Percentiles rank a stretch among this genome's conserved stretches.
Conservation (phyloP, 192 early-diverging fungal genomes). For the Podila epigama region DNA sequence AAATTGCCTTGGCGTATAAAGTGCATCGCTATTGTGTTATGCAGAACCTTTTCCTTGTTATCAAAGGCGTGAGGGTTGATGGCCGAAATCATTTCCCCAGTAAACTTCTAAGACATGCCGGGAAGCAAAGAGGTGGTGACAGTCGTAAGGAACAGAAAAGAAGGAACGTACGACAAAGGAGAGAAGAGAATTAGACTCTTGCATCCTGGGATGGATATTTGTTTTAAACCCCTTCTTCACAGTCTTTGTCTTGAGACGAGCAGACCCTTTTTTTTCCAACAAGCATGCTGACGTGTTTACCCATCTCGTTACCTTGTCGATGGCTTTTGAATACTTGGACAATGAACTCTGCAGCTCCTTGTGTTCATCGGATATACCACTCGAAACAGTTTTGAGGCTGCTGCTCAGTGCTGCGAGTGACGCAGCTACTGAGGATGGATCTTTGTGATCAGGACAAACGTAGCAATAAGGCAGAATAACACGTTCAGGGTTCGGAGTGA, state of each 20-base stretch:
- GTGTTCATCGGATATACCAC: slow-evolving; percentile 54
- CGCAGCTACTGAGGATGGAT: slow-evolving; percentile 20
- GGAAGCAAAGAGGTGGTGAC: neutral
- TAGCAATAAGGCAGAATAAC: neutral
- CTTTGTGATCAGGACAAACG: slow-evolving; percentile 7
- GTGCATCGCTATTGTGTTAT: slow-evolving; percentile 72
- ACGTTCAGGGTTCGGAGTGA: neutral
- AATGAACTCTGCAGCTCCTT: slow-evolving; percentile 72
- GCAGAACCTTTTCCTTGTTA: slow-evolving; percentile 68
- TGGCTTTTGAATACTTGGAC: slow-evolving; percentile 73
- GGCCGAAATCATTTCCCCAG: slow-evolving; percentile 65
- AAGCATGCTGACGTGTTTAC: neutral
- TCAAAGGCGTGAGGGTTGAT: slow-evolving; percentile 80
- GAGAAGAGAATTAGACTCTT: neutral
- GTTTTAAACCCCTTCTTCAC: slow-evolving; percentile 1
- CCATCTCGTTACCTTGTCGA: slow-evolving; percentile 66
- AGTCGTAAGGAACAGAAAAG: neutral
- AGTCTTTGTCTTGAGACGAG: slow-evolving; percentile 18
- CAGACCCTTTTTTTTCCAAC: neutral
- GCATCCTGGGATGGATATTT: neutral
- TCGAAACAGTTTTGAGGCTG: slow-evolving; percentile 38
- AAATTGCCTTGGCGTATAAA: slow-evolving; percentile 91
- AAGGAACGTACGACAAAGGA: neutral
- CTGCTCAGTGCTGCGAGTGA: slow-evolving; percentile 15
- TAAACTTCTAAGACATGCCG: slow-evolving; percentile 63